Percentiles rank a stretch among this genome's conserved stretches.
Evolutionary conservation across 2,329 filamentous ascomycete species (phyloP).

Genomic region (Rhexocercosporidium sp.): DNA sequence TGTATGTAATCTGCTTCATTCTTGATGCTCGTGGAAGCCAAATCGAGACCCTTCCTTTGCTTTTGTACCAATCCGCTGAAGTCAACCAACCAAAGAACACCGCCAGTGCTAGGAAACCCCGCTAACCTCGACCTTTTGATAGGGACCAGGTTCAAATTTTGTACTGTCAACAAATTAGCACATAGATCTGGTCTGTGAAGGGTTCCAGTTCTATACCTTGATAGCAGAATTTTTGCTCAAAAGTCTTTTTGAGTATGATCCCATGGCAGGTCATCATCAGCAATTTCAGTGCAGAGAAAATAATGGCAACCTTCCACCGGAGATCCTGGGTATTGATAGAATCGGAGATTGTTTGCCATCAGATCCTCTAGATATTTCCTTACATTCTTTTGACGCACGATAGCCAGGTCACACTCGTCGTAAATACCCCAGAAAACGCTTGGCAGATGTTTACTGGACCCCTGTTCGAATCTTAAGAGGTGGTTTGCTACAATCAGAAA

Average conservation of each 20-base stretch:
- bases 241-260: slow-evolving; percentile 6
- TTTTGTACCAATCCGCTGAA: no score
- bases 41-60: no score
- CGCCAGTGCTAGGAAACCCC: no score
- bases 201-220: no score
- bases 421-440: not conserved
- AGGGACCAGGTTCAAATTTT: no score
- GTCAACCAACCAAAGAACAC: no score
- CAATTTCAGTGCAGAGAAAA: slow-evolving; percentile 20
- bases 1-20: no score
- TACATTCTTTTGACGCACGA: not conserved
- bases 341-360: not conserved
- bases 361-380: not conserved
- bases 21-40: no score
- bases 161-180: no score
- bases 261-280: slow-evolving; percentile 25
- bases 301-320: not conserved
- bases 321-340: not conserved
- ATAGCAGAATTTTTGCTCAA: not conserved
- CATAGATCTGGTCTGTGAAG: no score
- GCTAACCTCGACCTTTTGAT: no score
- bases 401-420: not conserved
- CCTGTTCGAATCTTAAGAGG: not conserved
- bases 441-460: not conserved
- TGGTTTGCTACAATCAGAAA: not conserved